Evolutionary conservation across 2,329 filamentous ascomycete genomes (phyloP).

Genomic region (Scedosporium dehoogii): DNA sequence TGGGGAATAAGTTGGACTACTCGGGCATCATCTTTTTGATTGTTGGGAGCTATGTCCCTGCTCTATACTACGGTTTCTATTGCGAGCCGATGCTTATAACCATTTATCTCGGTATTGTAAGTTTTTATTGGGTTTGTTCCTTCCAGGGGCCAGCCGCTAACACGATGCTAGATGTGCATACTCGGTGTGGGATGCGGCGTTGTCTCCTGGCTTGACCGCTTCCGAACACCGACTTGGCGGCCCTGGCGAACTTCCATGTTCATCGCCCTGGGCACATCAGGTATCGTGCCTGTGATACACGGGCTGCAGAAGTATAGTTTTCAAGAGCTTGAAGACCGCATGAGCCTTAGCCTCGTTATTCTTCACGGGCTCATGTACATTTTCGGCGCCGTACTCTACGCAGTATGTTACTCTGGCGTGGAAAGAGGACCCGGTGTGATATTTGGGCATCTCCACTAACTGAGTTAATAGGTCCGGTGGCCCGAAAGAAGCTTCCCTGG

Average conservation of each 20-base stretch:
- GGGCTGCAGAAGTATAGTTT: slow-evolving; percentile 60
- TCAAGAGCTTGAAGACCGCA: slow-evolving; percentile 54
- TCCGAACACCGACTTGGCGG: slow-evolving; percentile 74
- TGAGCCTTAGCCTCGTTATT: slow-evolving; percentile 73
- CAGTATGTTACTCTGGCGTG: too few relatives aligned
- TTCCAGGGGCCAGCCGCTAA: slow-evolving; percentile 11
- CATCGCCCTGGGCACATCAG: slow-evolving; percentile 74
- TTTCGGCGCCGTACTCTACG: slow-evolving; percentile 75
- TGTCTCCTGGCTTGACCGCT: slow-evolving; percentile 71
- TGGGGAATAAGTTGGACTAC: slow-evolving; percentile 92
- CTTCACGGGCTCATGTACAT: slow-evolving; percentile 79
- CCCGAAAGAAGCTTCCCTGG: slow-evolving; percentile 75
- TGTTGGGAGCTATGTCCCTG: slow-evolving; percentile 82
- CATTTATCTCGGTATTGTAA: slow-evolving; percentile 66
- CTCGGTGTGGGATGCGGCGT: slow-evolving; percentile 67
- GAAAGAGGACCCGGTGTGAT: too few relatives aligned
- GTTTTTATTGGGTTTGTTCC: slow-evolving; percentile 16
- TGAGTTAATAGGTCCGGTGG: slow-evolving; percentile 50
- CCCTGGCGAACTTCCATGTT: slow-evolving; percentile 87
- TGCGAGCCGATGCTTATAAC: slow-evolving; percentile 56
- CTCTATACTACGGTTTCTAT: slow-evolving; percentile 78
- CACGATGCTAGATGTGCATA: slow-evolving; percentile 53
- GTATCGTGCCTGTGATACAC: slow-evolving; percentile 74
- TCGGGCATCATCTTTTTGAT: slow-evolving; percentile 88
- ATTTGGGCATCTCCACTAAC: slow-evolving; percentile 10